Percentiles rank a stretch among this genome's conserved stretches.
phyloP scores from a whole-genome alignment of 108 stramenopile species.

The Cafeteria roenbergensis region DNA sequence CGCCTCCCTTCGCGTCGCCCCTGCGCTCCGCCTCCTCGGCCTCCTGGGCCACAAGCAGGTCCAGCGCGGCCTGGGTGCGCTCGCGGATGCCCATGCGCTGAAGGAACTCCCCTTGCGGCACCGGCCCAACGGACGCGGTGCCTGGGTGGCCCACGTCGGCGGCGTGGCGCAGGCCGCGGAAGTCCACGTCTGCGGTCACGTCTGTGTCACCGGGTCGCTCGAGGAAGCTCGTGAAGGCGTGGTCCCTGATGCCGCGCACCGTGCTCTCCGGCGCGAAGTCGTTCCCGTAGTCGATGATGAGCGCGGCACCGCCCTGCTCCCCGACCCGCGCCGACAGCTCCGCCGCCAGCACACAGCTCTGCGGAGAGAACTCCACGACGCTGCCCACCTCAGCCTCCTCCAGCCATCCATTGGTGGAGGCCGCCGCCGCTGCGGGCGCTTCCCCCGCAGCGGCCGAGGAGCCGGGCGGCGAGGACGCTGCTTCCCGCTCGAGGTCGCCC shows the following conservation, averaged over 20 bases:
- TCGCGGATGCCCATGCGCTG: constrained; percentile 3
- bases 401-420: not conserved
- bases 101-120: not conserved
- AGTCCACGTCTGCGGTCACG: constrained; percentile 94
- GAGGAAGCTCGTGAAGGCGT: constrained; percentile 65
- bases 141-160: not conserved
- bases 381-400: constrained; percentile 35
- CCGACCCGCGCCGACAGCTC: constrained; percentile 64
- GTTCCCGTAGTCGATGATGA: constrained; percentile 91
- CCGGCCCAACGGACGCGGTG: not conserved
- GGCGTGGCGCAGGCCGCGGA: constrained; percentile 18
- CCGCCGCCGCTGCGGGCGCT: too few relatives aligned
- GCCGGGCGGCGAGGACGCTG: too few relatives aligned
- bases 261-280: constrained; percentile 63
- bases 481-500: too few relatives aligned
- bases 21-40: too few relatives aligned
- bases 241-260: constrained; percentile 69
- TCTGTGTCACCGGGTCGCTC: constrained; percentile 74
- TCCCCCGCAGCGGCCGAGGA: too few relatives aligned
- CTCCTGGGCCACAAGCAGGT: too few relatives aligned
- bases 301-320: constrained; percentile 59
- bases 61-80: not conserved
- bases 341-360: constrained; percentile 62
- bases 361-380: constrained; percentile 78
- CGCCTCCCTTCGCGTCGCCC: too few relatives aligned